Conservation (phyloP, 129 eudicot species). For the Solidago caesia region DNA sequence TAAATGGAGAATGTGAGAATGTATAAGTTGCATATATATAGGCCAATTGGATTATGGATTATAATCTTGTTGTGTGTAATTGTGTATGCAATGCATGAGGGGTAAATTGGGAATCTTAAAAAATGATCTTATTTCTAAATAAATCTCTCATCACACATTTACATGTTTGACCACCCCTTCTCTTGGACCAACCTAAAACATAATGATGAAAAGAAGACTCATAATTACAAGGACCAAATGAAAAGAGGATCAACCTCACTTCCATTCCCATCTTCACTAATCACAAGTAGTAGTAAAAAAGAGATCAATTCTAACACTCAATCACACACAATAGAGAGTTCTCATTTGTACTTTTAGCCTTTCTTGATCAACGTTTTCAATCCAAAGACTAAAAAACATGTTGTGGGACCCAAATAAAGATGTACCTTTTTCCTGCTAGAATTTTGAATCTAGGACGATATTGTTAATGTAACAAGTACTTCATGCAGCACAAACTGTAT, state of each 20-base stretch:
- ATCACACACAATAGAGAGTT: slow-evolving; percentile 31
- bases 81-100: slow-evolving; percentile 23
- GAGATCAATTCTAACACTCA: slow-evolving; percentile 40
- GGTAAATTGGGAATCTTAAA: slow-evolving; percentile 25
- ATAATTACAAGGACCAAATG: slow-evolving; percentile 43
- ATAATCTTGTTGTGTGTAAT: neutral
- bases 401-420: slow-evolving; percentile 34
- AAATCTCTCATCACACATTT: slow-evolving; percentile 42
- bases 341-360: slow-evolving; percentile 30
- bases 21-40: slow-evolving; percentile 29
- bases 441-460: slow-evolving; percentile 15
- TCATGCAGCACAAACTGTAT: slow-evolving; percentile 14
- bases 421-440: slow-evolving; percentile 17
- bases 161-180: slow-evolving; percentile 45
- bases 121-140: slow-evolving; percentile 20
- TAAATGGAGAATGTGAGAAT: slow-evolving; percentile 15
- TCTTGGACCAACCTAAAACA: slow-evolving; percentile 48
- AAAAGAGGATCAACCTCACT: slow-evolving; percentile 34
- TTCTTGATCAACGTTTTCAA: slow-evolving; percentile 39
- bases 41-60: slow-evolving; percentile 17
- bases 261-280: slow-evolving; percentile 33
- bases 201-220: slow-evolving; percentile 43
- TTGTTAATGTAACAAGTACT: slow-evolving; percentile 20
- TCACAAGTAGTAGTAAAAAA: slow-evolving; percentile 30
- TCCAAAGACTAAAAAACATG: slow-evolving; percentile 34